phyloP scores from a whole-genome alignment of 345 rosid species.

The Eucalyptus paniculata region DNA sequence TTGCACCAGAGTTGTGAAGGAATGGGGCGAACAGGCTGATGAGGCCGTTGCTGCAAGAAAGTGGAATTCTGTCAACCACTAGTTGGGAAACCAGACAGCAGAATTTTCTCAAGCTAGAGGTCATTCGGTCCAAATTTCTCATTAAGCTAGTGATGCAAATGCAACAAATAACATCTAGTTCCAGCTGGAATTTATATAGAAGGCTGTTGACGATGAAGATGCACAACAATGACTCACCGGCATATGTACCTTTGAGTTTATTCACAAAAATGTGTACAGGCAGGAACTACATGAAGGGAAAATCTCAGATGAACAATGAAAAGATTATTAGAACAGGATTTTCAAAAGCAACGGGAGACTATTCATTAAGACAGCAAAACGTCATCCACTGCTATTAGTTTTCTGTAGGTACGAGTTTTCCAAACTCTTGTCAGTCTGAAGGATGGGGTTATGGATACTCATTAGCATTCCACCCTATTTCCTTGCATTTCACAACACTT shows the following conservation, averaged over 20 bases:
- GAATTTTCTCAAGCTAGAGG: background rate
- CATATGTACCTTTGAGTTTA: background rate
- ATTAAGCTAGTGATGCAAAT: background rate
- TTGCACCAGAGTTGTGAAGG: slow-evolving; percentile 99
- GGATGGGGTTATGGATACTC: background rate
- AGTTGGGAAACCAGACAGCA: background rate
- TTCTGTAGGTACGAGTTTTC: background rate
- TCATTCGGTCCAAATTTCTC: background rate
- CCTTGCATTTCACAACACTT: background rate
- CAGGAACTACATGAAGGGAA: background rate
- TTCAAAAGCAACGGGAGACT: background rate
- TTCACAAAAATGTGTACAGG: background rate
- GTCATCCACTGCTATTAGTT: background rate
- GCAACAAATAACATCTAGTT: background rate
- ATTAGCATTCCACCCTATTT: background rate
- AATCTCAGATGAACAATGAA: background rate
- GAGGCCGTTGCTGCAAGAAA: slow-evolving; percentile 92
- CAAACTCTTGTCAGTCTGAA: background rate
- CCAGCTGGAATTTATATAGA: background rate
- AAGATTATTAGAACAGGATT: background rate
- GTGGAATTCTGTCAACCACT: background rate
- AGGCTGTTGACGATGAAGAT: background rate
- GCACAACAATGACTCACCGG: background rate
- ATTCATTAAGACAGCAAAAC: background rate
- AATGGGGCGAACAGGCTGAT: slow-evolving; percentile 84